These are phyloP conservation scores for Curvularia hawaiiensis DNA, from an alignment of 2,329 filamentous ascomycete species.

Conservation along the genomic window DNA sequence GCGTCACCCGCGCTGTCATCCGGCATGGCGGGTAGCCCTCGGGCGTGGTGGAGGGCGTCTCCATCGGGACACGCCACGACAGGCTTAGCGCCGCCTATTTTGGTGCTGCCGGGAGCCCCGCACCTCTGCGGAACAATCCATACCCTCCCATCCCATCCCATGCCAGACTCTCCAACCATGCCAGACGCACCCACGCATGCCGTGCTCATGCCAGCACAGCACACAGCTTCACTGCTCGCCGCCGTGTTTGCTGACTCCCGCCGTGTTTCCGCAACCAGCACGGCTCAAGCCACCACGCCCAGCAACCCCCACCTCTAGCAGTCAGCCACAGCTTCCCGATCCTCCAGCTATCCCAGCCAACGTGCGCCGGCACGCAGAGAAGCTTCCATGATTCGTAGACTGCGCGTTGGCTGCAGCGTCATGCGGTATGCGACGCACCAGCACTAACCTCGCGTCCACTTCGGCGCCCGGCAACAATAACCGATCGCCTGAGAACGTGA, in stretches of 20 bases:
- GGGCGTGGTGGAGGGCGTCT: conserved; percentile 25
- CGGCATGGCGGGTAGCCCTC: conserved; percentile 35
- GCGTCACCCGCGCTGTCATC: conserved; percentile 41
- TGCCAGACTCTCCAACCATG: background rate
- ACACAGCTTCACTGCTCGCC: background rate
- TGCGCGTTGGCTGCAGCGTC: conserved; percentile 19
- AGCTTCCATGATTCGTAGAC: conserved; percentile 18
- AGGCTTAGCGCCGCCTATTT: conserved; percentile 32
- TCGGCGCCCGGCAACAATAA: conserved; percentile 33
- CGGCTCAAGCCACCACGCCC: conserved; percentile 3
- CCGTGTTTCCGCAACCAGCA: background rate
- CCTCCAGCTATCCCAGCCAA: conserved; percentile 19
- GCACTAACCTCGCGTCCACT: conserved; percentile 26
- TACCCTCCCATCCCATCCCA: conserved; percentile 2
- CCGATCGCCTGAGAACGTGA: conserved; percentile 23
- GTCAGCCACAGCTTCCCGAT: conserved; percentile 17
- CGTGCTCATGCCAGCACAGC: background rate
- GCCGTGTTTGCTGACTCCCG: background rate
- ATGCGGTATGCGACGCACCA: conserved; percentile 24
- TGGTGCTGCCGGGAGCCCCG: conserved; percentile 32
- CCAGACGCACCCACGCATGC: background rate
- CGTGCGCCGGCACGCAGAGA: conserved; percentile 17
- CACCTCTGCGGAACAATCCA: conserved; percentile 28
- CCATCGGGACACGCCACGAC: conserved; percentile 33
- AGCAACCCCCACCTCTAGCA: conserved; percentile 18